A percentile compares a stretch with the other conserved stretches of the same genome.
These are phyloP conservation scores for Penicillium sp. DNA, from an alignment of 2,329 filamentous ascomycete genomes.

Conservation along the genomic window DNA sequence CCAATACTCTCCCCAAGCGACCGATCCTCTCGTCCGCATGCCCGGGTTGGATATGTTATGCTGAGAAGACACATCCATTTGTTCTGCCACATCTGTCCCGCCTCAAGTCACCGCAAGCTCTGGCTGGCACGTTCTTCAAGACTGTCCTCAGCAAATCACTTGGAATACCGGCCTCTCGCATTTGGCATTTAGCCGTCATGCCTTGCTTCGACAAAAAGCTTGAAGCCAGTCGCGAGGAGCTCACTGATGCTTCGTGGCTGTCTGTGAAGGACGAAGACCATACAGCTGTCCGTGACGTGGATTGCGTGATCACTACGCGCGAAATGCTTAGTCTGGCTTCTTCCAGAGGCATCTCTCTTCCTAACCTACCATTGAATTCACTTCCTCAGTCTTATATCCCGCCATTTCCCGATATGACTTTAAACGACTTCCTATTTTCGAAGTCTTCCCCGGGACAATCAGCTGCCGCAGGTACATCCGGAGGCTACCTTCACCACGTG, in stretches of 20 bases:
- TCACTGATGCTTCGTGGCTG: conserved; percentile 75
- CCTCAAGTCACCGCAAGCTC: conserved; percentile 86
- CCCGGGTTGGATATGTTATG: conserved; percentile 97
- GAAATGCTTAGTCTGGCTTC: conserved; percentile 85
- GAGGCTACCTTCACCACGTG: conserved; percentile 79
- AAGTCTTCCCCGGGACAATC: conserved; percentile 35
- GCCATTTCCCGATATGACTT: conserved; percentile 62
- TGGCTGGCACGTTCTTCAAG: conserved; percentile 84
- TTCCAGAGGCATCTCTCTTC: conserved; percentile 68
- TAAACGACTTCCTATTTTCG: conserved; percentile 69
- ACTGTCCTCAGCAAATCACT: conserved; percentile 66
- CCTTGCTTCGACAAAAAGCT: conserved; percentile 99
- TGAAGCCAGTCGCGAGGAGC: conserved; percentile 84
- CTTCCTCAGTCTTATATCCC: conserved; percentile 41
- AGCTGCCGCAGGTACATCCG: conserved; percentile 65
- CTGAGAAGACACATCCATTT: conserved; percentile 93
- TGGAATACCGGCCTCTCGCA: conserved; percentile 63
- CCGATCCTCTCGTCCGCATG: conserved; percentile 71
- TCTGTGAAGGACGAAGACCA: conserved; percentile 27
- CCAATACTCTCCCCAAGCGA: conserved; percentile 29
- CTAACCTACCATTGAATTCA: conserved; percentile 56
- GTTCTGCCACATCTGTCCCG: conserved; percentile 82
- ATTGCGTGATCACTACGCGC: conserved; percentile 94
- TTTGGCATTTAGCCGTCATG: conserved; percentile 96
- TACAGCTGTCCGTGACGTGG: conserved; percentile 66